A percentile compares a stretch with the other conserved stretches of the same genome.
These are phyloP conservation scores for Ilex paraguariensis DNA, from an alignment of 305 asterid genomes.

Conservation along the genomic window DNA sequence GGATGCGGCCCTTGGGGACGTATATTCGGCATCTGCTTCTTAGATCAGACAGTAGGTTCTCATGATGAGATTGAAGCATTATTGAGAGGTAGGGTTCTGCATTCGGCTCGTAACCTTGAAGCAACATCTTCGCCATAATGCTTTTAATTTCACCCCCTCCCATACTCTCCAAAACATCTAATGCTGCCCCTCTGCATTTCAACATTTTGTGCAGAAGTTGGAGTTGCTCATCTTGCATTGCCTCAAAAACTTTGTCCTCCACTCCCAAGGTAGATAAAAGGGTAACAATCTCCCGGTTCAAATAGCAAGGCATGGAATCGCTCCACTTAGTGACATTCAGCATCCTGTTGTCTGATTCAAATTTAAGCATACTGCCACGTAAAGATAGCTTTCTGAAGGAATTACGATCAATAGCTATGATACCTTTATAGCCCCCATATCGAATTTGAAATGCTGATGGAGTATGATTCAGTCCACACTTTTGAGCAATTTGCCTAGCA, in stretches of 20 bases:
- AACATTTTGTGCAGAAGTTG: slow-evolving; percentile 46
- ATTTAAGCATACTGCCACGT: slow-evolving; percentile 75
- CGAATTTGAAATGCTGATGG: slow-evolving; percentile 97
- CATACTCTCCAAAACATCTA: slow-evolving; percentile 57
- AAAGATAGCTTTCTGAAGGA: slow-evolving; percentile 70
- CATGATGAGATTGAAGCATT: slow-evolving; percentile 68
- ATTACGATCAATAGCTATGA: slow-evolving; percentile 56
- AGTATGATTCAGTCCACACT: slow-evolving; percentile 46
- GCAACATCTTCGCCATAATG: slow-evolving; percentile 56
- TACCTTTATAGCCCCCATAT: slow-evolving; percentile 96
- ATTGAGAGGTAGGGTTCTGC: slow-evolving; percentile 69
- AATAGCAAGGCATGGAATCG: slow-evolving; percentile 82
- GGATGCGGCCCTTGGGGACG: slow-evolving; percentile 77
- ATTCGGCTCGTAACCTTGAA: slow-evolving; percentile 56
- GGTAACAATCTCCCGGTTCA: slow-evolving; percentile 75
- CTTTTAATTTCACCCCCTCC: slow-evolving; percentile 64
- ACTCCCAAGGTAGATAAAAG: slow-evolving; percentile 79
- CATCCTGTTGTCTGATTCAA: slow-evolving; percentile 77
- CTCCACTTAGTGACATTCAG: slow-evolving; percentile 82
- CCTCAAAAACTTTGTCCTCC: slow-evolving; percentile 47
- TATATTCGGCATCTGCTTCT: slow-evolving; percentile 69
- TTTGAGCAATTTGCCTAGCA: slow-evolving; percentile 50
- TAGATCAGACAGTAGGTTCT: slow-evolving; percentile 64
- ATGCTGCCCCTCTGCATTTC: slow-evolving; percentile 48
- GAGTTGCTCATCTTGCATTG: slow-evolving; percentile 65